Base-by-base conservation (phyloP, 306 rosid genomes). In the Cucurbita maxima region DNA sequence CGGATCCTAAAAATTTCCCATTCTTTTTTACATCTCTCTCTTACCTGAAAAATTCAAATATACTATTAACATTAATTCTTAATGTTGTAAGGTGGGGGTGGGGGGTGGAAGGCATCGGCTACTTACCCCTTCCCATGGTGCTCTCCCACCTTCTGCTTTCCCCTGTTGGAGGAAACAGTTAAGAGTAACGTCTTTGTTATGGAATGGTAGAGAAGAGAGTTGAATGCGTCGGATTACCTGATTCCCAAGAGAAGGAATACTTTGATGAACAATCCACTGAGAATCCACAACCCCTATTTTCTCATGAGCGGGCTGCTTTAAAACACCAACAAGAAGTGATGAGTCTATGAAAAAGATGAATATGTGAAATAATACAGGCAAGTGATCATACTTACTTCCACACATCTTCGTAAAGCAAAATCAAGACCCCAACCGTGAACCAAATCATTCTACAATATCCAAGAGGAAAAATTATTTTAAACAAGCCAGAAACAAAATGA, bases 371-470 rank as follows among this genome's bases (percentile, higher is more conserved):
- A 57, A 18, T 43, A 51, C 41, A 63, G 71, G 40, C 40, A 76
- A 37, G 54, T 63, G 58, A 25, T 36, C 22, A 9, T 59, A 76
- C 79, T 34, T 64, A 90, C 98, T 83, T 86, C 87, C 16, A 93
- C 87, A 62, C 98, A 93, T 80, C 62, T 83, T 79, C 96, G 77
- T 22, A 93, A 90, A 60, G 92, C 89, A 77, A 93, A 90, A 82
- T 93, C 98, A 18, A 93, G 88, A 51, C 98, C 98, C 98, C 98
- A 93, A 75, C 98, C 98, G 79, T 93, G 98, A 71, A 93, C 78
- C 54, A 90, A 85, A 81, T 93, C 97, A 81, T 90, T 93, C 98
- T 93, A 76, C 76, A 75, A 51, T 7, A 69, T 69, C 57, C 73
- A 69, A 13, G 58, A 25, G 50, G 38, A 63, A 66, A 74, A 61